Conservation (phyloP, 192 early-diverging fungal species). For the Coemansia sp. region DNA sequence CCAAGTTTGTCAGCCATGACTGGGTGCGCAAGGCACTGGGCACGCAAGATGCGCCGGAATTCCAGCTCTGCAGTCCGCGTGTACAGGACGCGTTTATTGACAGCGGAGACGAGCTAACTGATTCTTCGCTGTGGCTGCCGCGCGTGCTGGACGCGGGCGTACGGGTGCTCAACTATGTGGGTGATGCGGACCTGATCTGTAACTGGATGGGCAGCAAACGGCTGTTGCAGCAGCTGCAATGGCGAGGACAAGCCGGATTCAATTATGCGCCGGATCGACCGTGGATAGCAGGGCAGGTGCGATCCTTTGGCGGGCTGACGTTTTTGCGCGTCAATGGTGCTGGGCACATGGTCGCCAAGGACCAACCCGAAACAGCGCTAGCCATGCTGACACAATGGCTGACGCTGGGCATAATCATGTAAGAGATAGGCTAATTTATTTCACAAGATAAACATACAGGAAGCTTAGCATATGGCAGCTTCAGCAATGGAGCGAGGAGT, state of each 20-base stretch:
- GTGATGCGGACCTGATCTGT: constrained; percentile 88
- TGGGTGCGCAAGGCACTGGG: constrained; percentile 69
- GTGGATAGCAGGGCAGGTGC: constrained; percentile 70
- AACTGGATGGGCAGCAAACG: constrained; percentile 82
- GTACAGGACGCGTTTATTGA: constrained; percentile 75
- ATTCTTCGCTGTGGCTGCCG: constrained; percentile 60
- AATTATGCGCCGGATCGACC: constrained; percentile 62
- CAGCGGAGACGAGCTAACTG: constrained; percentile 80
- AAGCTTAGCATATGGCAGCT: constrained; percentile 26
- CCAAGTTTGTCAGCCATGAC: constrained; percentile 67
- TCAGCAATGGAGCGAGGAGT: constrained; percentile 38
- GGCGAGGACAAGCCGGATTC: constrained; percentile 72
- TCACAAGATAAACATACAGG: neutral
- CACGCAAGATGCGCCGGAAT: constrained; percentile 54
- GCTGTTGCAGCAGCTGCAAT: constrained; percentile 75
- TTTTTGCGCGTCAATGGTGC: constrained; percentile 79
- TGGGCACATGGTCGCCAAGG: constrained; percentile 88
- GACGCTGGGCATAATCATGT: too few species aligned
- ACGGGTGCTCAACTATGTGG: constrained; percentile 80
- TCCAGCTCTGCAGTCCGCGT: constrained; percentile 73
- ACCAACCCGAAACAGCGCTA: constrained; percentile 71
- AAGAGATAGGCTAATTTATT: neutral
- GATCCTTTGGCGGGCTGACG: constrained; percentile 66
- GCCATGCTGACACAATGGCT: constrained; percentile 85
- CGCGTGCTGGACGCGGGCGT: constrained; percentile 70